These are phyloP conservation scores for Plasmodium vivax DNA, from an alignment of 169 alveolate species.

Conservation along the genomic window DNA sequence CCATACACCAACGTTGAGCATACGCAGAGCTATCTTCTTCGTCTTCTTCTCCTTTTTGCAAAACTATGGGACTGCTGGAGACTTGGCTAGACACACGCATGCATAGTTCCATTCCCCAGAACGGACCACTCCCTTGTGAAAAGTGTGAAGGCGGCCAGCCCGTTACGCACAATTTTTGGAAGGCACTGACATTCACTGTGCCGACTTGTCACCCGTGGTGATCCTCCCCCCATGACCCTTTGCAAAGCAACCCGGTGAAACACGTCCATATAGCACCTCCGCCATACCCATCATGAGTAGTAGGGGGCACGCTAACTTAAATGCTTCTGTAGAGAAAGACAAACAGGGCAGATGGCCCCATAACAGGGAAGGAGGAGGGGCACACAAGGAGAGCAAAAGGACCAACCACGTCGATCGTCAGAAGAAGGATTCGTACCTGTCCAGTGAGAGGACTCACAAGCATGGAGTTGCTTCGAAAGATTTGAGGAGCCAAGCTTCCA, in stretches of 20 bases:
- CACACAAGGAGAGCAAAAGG: not conserved
- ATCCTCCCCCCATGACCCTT: not conserved
- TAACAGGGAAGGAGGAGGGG: not conserved
- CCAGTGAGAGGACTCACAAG: not conserved
- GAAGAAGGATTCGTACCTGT: not conserved
- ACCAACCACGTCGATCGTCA: not conserved
- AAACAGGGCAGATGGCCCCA: not conserved
- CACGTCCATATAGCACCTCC: not conserved
- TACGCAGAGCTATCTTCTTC: not conserved
- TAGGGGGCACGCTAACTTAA: not conserved
- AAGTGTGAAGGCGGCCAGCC: not conserved
- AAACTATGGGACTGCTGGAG: not conserved
- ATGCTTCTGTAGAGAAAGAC: slow-evolving; percentile 5
- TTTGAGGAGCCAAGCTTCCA: not conserved
- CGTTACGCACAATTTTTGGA: not conserved
- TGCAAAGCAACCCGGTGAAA: not conserved
- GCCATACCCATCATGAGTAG: not conserved
- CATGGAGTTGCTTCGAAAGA: not conserved
- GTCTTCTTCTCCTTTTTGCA: too few relatives aligned
- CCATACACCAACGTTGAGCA: not conserved
- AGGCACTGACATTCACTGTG: not conserved
- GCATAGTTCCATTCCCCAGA: not conserved
- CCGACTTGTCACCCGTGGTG: not conserved
- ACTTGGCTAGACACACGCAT: not conserved
- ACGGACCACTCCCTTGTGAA: not conserved